Percentiles rank a stretch among this genome's conserved stretches.
Conservation (phyloP, 2,329 filamentous ascomycete species). For the Exserohilum rostratum region DNA sequence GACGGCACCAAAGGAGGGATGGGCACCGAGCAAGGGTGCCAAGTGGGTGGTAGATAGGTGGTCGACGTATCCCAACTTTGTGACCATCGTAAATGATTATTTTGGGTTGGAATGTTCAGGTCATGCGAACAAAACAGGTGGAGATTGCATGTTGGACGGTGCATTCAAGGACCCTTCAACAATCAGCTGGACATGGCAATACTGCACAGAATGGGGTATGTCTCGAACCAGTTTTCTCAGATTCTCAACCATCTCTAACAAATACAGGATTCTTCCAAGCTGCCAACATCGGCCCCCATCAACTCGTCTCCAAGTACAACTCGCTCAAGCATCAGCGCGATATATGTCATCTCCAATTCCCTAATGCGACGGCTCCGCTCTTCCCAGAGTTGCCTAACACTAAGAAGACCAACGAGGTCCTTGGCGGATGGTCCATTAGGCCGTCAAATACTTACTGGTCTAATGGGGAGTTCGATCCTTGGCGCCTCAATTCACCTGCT, state of each 20-base stretch:
- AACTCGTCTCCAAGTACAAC: conserved; percentile 57
- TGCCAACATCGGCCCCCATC: conserved; percentile 55
- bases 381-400: conserved; percentile 52
- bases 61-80: conserved; percentile 50
- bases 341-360: conserved; percentile 41
- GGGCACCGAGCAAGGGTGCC: conserved; percentile 50
- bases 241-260: conserved; percentile 6
- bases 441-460: conserved; percentile 60
- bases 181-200: conserved; percentile 59
- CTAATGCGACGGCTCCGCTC: conserved; percentile 47
- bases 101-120: conserved; percentile 51
- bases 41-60: conserved; percentile 52
- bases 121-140: conserved; percentile 22
- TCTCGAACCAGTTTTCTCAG: neutral
- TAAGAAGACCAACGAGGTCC: conserved; percentile 50
- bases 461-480: conserved; percentile 60
- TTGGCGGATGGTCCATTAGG: conserved; percentile 59
- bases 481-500: conserved; percentile 56
- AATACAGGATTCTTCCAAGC: conserved; percentile 53
- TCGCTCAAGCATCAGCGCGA: conserved; percentile 48
- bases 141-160: conserved; percentile 49
- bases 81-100: conserved; percentile 47
- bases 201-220: conserved; percentile 59
- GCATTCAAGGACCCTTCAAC: conserved; percentile 42
- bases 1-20: conserved; percentile 50